Base-by-base conservation (phyloP, 2,329 filamentous ascomycete species). In the Coniochaeta prunicola region DNA sequence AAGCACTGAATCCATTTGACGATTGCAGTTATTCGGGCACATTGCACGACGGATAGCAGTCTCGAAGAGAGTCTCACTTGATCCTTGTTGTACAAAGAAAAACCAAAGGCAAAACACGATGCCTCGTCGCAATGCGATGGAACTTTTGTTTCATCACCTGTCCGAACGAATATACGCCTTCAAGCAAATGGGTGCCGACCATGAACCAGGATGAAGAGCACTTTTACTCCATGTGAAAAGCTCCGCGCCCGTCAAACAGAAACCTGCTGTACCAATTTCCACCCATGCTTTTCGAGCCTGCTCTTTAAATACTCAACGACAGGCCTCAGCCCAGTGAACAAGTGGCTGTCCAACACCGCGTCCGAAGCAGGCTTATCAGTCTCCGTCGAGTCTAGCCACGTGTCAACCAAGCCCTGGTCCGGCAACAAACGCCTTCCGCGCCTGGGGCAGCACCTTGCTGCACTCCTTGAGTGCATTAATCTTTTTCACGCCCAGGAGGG, bases 381-480 rank as follows among this genome's bases (percentile, higher is more conserved):
- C 26, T 50, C 45, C 24, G 24, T 30, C 24, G 24, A 30, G 45
- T 50, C 21, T 1, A 50, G 45, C 45, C 45, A 50, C 45, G 3
- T 30, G n/a, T 50, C 45, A 8, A 30, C 21, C 45, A 50, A 4
- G 8, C 30, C 45, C 45, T 30, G 21, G 13, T 50, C 45, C 13
- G 15, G 3, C 45, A 26, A 17, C 45, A 30, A 50, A 50, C 7
- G 7, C 13, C 1, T 5, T 31, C 36, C 9, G 56, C 13, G 53
- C 53, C 50, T 26, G 34, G 1, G 77, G 81, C 10, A 84, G 68
- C 2, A 79, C 79, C 63, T 77, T 76, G 10, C 79, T 81, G 73
- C 81, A 84, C 62, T 84, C 81, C 17, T 75, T 79, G 48, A 84
- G 69, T 24, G 72, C 67, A 67, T 84, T 83, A 67, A 84, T 79